Percentiles rank a stretch among this genome's conserved stretches.
Conservation (phyloP, 371 early-diverging fungal species). For the Thermomucor indicae-seudaticae region DNA sequence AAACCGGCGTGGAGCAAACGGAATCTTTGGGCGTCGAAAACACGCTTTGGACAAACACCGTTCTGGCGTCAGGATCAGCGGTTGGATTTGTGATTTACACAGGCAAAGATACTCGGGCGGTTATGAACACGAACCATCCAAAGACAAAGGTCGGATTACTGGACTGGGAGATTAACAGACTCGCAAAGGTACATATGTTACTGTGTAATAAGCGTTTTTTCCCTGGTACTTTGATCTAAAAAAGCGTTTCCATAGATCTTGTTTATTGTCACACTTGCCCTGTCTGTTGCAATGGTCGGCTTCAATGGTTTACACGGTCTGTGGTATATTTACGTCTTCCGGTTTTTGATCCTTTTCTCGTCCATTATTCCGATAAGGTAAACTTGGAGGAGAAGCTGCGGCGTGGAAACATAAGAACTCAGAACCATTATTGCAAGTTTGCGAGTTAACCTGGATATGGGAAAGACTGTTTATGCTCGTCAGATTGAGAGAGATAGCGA, state of each 20-base stretch:
- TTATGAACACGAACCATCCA: slow-evolving; percentile 97
- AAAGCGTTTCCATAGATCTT: slow-evolving; percentile 66
- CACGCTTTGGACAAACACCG: slow-evolving; percentile 98
- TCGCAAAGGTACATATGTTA: slow-evolving; percentile 72
- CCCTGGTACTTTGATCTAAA: no score
- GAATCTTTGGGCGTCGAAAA: slow-evolving; percentile 90
- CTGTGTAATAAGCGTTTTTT: no score
- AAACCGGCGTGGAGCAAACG: slow-evolving; percentile 42
- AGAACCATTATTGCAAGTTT: no score
- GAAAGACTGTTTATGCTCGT: slow-evolving; percentile 88
- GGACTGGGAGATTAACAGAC: slow-evolving; percentile 92
- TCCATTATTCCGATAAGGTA: slow-evolving; percentile 97
- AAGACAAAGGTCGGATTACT: slow-evolving; percentile 94
- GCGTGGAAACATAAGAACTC: no score
- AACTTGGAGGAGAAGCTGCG: neutral
- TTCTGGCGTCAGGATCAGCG: slow-evolving; percentile 92
- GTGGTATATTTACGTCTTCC: slow-evolving; percentile 89
- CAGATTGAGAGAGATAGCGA: slow-evolving; percentile 80
- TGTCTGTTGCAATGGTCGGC: slow-evolving; percentile 88
- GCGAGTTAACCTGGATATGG: slow-evolving; percentile 97
- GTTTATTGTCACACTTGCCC: slow-evolving; percentile 75
- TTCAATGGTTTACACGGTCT: slow-evolving; percentile 86
- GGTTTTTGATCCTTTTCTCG: slow-evolving; percentile 97
- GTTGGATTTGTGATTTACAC: slow-evolving; percentile 97
- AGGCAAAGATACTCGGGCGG: slow-evolving; percentile 95